Conservation (phyloP, 176 grass and related monocot genomes). For the Bonia amplexicaulis region DNA sequence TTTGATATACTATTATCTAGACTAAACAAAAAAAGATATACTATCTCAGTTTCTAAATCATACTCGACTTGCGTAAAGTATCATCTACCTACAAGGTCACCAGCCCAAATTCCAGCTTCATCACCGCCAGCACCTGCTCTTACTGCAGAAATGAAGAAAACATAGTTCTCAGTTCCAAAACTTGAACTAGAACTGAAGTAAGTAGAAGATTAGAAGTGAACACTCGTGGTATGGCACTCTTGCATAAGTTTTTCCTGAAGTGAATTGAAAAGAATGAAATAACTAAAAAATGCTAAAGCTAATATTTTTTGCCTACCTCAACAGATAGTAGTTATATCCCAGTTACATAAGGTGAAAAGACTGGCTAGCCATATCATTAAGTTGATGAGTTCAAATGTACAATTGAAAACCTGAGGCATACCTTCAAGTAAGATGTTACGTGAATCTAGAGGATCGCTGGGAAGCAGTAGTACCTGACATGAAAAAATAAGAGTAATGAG, state of each 20-base stretch:
- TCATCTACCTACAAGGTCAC: constrained; percentile 99
- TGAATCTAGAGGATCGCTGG: constrained; percentile 78
- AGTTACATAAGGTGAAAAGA: neutral
- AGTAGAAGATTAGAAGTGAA: neutral
- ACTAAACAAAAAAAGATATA: neutral
- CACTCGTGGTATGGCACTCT: neutral
- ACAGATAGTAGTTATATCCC: neutral
- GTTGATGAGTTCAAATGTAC: neutral
- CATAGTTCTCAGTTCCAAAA: neutral
- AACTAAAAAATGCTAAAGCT: neutral
- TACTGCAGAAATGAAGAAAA: constrained; percentile 65
- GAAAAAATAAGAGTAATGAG: constrained; percentile 19
- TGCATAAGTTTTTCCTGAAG: neutral
- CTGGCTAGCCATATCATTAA: neutral
- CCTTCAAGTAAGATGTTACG: constrained; percentile 99
- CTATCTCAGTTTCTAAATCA: constrained; percentile 16
- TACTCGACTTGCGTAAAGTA: constrained; percentile 33
- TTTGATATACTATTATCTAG: constrained; percentile 17
- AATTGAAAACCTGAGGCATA: constrained; percentile 34
- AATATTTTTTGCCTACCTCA: neutral
- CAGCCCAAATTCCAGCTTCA: constrained; percentile 94
- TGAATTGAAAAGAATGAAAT: neutral
- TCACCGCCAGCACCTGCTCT: constrained; percentile 92
- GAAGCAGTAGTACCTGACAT: constrained; percentile 74
- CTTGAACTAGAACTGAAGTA: neutral